Evolutionary conservation across 495 filamentous ascomycete genomes (phyloP), one percentile per base, ranked within the genome.

Genomic region (Parathielavia appendiculata): DNA sequence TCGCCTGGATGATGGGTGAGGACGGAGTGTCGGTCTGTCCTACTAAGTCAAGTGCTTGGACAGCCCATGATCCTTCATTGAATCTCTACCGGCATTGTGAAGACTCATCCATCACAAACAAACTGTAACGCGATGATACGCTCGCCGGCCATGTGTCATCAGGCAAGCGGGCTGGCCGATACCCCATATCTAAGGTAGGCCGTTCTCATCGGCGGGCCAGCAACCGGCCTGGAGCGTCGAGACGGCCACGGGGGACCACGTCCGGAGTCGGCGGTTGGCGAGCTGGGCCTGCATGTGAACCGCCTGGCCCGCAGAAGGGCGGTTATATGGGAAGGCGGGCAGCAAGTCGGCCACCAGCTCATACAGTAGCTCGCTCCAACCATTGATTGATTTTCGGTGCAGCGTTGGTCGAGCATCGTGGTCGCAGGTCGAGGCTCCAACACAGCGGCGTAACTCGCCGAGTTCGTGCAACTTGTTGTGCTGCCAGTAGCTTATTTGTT

Each of bases 381-480:
- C 51, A 44, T 44, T 45, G 51, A 44, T 19, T 54, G 47, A 50
- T 50, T 50, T 19, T 22, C 47, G 47, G 26, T 14, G 32, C n/a
- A 20, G 32, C 30, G 11, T 32, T 11, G 10, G 5, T 45, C 35
- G n/a, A 32, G n/a, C 16, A 43, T 34, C 23, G 14, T 23, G 17
- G 51, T 26, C 36, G 22, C 38, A 43, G 51, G 39, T 43, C 17
- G 39, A 53, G 20, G 19, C 51, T 26, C 17, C 17, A 16, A 40
- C 49, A 17, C n/a, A 23, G 19, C 49, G 19, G 13, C 12, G 19
- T 6, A 39, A 38, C 34, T n/a, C 8, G 26, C 45, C 45, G 13
- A 14, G 22, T 32, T 22, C 26, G 22, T 26, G 3, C 26, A 30
- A 22, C 16, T 49, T 22, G 1, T 22, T 22, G 44, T 46, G 10